These are phyloP conservation scores for Lichtheimia ramosa DNA, from an alignment of 371 early-diverging fungal species.

Conservation along the genomic window DNA sequence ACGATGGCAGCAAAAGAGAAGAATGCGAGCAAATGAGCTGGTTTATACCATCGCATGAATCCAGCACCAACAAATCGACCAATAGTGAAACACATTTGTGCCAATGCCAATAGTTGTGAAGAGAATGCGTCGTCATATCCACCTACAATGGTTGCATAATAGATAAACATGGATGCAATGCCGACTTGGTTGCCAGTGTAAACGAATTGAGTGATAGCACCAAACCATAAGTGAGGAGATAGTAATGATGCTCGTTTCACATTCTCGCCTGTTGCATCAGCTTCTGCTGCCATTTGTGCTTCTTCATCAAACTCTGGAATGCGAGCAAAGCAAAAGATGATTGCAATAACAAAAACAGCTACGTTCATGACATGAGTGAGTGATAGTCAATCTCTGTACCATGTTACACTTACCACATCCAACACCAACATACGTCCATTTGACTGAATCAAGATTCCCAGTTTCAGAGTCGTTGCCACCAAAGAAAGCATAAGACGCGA, in stretches of 20 bases:
- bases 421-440: conserved; percentile 49
- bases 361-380: background rate
- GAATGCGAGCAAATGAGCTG: conserved; percentile 33
- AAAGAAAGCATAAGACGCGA: conserved; percentile 51
- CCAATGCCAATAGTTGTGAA: conserved; percentile 32
- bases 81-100: conserved; percentile 46
- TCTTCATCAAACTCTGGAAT: conserved; percentile 52
- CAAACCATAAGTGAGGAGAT: conserved; percentile 44
- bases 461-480: conserved; percentile 25
- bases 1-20: conserved; percentile 30
- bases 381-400: too few species aligned
- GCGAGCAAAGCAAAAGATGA: conserved; percentile 40
- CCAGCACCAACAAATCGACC: conserved; percentile 42
- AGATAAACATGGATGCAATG: conserved; percentile 47
- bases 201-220: conserved; percentile 39
- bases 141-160: conserved; percentile 37
- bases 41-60: conserved; percentile 27
- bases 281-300: conserved; percentile 24
- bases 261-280: conserved; percentile 12
- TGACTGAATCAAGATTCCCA: conserved; percentile 33
- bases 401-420: conserved; percentile 31
- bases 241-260: conserved; percentile 28
- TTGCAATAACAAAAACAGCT: conserved; percentile 40
- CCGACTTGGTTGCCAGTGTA: conserved; percentile 48
- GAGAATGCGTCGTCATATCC: conserved; percentile 24